Evolutionary conservation across 257 asterid species (phyloP).

Genomic region (Gardenia jasminoides): DNA sequence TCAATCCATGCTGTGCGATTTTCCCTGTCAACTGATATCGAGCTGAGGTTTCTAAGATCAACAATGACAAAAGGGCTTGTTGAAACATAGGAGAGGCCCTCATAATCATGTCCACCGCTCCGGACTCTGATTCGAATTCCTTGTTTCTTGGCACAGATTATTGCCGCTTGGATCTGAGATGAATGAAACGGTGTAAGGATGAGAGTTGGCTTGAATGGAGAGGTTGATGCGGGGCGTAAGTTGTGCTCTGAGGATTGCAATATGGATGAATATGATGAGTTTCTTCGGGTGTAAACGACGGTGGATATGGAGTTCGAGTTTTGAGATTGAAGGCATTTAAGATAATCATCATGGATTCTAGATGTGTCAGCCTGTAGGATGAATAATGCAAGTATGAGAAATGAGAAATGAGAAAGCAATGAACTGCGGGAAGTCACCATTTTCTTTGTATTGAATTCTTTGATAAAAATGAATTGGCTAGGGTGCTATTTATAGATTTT

Average conservation of each 20-base stretch:
- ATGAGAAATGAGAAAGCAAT: not conserved
- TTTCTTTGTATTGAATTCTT: not conserved
- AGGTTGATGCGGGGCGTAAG: not conserved
- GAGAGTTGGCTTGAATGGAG: slow-evolving; percentile 16
- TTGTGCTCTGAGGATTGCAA: not conserved
- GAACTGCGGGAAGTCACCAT: not conserved
- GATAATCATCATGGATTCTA: not conserved
- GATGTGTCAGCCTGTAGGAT: not conserved
- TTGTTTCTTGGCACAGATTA: slow-evolving; percentile 30
- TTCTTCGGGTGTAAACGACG: slow-evolving; percentile 2
- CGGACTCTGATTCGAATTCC: slow-evolving; percentile 35
- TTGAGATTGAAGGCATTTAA: slow-evolving; percentile 5
- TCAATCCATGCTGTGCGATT: slow-evolving; percentile 45
- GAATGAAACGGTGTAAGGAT: slow-evolving; percentile 36
- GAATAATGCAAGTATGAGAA: not conserved
- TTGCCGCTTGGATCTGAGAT: slow-evolving; percentile 31
- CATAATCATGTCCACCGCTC: slow-evolving; percentile 51
- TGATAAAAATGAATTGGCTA: not conserved
- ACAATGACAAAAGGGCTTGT: slow-evolving; percentile 29
- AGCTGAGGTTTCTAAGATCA: slow-evolving; percentile 35
- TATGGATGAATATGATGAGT: slow-evolving; percentile 7
- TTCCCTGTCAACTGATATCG: slow-evolving; percentile 21
- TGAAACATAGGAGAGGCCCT: slow-evolving; percentile 41
- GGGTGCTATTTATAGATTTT: not conserved
- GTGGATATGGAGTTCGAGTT: not conserved